phyloP scores from a whole-genome alignment of 192 early-diverging fungal species.

The Coemansia sp. region DNA sequence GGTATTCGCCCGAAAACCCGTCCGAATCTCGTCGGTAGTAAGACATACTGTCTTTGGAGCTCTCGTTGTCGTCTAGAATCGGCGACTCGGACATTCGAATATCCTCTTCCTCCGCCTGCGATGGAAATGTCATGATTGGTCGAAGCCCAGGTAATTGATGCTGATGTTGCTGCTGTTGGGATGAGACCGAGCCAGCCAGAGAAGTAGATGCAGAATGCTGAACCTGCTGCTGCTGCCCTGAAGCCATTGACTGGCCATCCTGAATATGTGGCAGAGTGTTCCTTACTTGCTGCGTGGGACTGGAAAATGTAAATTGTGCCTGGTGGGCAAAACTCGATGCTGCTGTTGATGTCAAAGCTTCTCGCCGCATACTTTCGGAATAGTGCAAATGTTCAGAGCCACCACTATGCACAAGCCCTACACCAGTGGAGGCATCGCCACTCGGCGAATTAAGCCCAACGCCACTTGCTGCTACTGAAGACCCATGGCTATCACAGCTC shows the following conservation, averaged over 20 bases:
- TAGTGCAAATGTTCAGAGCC: too few relatives aligned
- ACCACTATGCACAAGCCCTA: too few relatives aligned
- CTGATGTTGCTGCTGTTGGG: too few relatives aligned
- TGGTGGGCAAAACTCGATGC: constrained; percentile 29
- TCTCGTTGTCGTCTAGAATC: constrained; percentile 1
- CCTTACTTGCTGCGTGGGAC: constrained; percentile 3
- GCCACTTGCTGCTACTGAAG: neutral
- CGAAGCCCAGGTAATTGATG: too few relatives aligned
- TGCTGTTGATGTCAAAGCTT: constrained; percentile 7
- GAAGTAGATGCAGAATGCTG: too few relatives aligned
- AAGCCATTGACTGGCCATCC: neutral
- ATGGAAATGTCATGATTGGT: neutral
- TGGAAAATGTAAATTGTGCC: constrained; percentile 36
- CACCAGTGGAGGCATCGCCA: neutral
- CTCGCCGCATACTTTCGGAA: constrained; percentile 1
- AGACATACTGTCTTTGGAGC: constrained; percentile 1
- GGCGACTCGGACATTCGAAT: constrained; percentile 50
- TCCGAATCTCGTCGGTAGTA: constrained; percentile 13
- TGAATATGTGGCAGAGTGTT: neutral
- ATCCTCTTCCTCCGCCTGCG: constrained; percentile 34
- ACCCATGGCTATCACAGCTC: constrained; percentile 7
- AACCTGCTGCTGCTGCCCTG: neutral
- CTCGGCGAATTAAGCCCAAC: constrained; percentile 2
- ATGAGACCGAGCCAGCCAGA: too few relatives aligned
- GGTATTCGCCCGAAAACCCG: constrained; percentile 6